A percentile compares a stretch with the other conserved stretches of the same genome.
Conservation (phyloP, 305 asterid genomes). For the Solanum chacoense region DNA sequence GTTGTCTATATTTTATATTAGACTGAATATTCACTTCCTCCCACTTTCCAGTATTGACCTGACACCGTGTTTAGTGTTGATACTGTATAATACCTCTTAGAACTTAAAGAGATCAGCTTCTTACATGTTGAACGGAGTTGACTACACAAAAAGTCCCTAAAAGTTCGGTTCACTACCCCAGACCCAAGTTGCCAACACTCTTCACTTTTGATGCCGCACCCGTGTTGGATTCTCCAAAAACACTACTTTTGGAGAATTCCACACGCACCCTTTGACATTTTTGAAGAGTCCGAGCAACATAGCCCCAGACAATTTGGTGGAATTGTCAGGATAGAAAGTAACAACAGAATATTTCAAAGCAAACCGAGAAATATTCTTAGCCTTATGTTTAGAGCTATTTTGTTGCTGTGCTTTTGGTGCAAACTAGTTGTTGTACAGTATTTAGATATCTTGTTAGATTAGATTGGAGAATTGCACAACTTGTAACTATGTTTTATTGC, state of each 20-base stretch:
- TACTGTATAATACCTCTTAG: not conserved
- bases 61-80: not conserved
- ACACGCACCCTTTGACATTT: not conserved
- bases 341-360: not conserved
- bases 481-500: not conserved
- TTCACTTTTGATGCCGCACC: not conserved
- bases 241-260: not conserved
- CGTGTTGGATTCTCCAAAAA: not conserved
- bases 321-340: not conserved
- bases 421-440: not conserved
- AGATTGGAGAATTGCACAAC: not conserved
- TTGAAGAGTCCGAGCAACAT: not conserved
- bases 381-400: not conserved
- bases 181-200: not conserved
- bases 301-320: not conserved
- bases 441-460: not conserved
- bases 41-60: not conserved
- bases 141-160: not conserved
- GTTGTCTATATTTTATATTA: not conserved
- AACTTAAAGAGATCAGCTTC: not conserved
- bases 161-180: not conserved
- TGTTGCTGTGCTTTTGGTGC: not conserved
- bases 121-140: not conserved
- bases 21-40: not conserved
- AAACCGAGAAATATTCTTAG: not conserved